phyloP scores from a whole-genome alignment of 495 filamentous ascomycete genomes.

The Penicillium malachiteum region DNA sequence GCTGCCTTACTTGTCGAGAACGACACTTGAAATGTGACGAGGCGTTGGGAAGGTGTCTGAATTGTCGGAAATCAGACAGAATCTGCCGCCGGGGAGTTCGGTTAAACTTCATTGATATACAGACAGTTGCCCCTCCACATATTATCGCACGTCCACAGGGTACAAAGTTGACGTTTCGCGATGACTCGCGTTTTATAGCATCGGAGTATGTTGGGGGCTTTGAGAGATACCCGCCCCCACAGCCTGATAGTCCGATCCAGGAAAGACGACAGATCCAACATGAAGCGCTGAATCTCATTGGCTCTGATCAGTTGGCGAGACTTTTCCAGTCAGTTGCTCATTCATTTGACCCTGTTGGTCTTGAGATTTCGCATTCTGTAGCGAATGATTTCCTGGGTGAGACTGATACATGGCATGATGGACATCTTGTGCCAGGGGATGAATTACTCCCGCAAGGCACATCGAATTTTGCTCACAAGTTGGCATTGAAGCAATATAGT shows the following conservation, averaged over 20 bases:
- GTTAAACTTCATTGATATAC: constrained; percentile 90
- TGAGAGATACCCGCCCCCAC: constrained; percentile 65
- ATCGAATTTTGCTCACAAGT: constrained; percentile 27
- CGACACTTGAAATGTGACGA: constrained; percentile 85
- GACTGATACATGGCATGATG: constrained; percentile 22
- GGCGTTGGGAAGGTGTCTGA: constrained; percentile 71
- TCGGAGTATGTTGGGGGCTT: constrained; percentile 87
- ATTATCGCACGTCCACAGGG: constrained; percentile 59
- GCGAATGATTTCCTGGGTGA: constrained; percentile 17
- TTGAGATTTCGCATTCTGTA: constrained; percentile 18
- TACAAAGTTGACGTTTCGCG: constrained; percentile 75
- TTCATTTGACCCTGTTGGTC: constrained; percentile 23
- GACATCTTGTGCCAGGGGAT: constrained; percentile 26
- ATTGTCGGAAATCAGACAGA: constrained; percentile 85
- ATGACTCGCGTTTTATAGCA: constrained; percentile 89
- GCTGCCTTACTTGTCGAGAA: constrained; percentile 76
- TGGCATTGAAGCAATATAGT: constrained; percentile 30
- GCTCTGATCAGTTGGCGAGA: constrained; percentile 25
- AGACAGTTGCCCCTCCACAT: constrained; percentile 66
- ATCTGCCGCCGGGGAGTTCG: constrained; percentile 83
- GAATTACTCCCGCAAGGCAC: constrained; percentile 28
- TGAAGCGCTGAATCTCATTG: constrained; percentile 34
- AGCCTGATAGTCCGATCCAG: constrained; percentile 33
- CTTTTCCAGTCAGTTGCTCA: constrained; percentile 29
- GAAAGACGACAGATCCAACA: constrained; percentile 37